phyloP scores from a whole-genome alignment of 768 basidiomycete genomes.

The Hortiboletus campestris region DNA sequence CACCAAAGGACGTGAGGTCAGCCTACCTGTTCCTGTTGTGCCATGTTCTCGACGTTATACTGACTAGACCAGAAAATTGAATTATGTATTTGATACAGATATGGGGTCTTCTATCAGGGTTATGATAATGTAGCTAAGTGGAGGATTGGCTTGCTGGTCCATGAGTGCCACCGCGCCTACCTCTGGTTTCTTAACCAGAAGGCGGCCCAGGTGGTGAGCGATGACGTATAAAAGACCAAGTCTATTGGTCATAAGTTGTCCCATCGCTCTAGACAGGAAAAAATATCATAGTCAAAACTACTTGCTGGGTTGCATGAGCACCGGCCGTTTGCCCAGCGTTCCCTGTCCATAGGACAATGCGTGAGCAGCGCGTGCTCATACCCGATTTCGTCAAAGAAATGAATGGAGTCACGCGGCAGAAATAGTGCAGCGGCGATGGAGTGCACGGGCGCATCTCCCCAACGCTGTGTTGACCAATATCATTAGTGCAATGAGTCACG shows the following conservation, averaged over 20 bases:
- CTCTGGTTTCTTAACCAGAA: neutral
- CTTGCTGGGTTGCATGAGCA: constrained; percentile 23
- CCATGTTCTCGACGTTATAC: no score
- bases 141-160: neutral
- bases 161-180: neutral
- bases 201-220: neutral
- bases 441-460: constrained; percentile 94
- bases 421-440: constrained; percentile 91
- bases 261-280: constrained; percentile 28
- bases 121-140: neutral
- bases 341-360: constrained; percentile 20
- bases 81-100: constrained; percentile 5
- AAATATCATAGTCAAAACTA: constrained; percentile 30
- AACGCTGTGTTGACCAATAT: constrained; percentile 48
- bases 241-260: constrained; percentile 6
- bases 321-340: constrained; percentile 23
- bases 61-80: neutral
- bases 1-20: no score
- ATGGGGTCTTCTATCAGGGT: neutral
- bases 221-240: neutral
- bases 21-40: no score
- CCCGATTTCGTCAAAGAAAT: constrained; percentile 93
- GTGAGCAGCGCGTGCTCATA: constrained; percentile 30
- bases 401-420: constrained; percentile 82
- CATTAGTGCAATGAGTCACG: no score